Percentiles rank a stretch among this genome's conserved stretches.
phyloP scores from a whole-genome alignment of 768 basidiomycete genomes.

The Auricularia heimuer region DNA sequence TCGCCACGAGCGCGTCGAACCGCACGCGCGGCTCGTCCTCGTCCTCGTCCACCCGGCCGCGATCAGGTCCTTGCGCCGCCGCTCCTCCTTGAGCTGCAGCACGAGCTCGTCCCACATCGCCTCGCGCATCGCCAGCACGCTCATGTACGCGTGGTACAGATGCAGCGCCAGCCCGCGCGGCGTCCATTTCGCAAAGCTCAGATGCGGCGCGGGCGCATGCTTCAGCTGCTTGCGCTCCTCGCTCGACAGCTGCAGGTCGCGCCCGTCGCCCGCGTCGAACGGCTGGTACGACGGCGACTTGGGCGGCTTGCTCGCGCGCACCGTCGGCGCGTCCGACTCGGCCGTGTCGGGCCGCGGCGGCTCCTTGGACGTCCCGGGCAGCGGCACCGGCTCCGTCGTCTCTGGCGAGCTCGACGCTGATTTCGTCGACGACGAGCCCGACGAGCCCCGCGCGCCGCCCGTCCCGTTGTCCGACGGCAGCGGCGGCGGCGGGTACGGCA shows the following conservation, averaged over 20 bases:
- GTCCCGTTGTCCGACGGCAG: constrained; percentile 14
- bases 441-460: too few relatives aligned
- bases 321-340: too few relatives aligned
- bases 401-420: too few relatives aligned
- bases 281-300: not conserved
- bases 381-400: too few relatives aligned
- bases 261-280: not conserved
- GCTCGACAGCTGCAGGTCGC: not conserved
- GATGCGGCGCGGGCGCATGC: not conserved
- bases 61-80: not conserved
- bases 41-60: not conserved
- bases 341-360: too few relatives aligned
- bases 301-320: too few relatives aligned
- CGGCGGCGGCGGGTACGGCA: constrained; percentile 62
- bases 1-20: not conserved
- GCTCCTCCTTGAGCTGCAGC: constrained; percentile 32
- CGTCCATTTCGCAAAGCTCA: constrained; percentile 24
- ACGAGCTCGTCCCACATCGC: constrained; percentile 71
- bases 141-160: constrained; percentile 51
- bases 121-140: constrained; percentile 56
- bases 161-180: constrained; percentile 64
- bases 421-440: too few relatives aligned
- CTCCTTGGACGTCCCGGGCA: too few relatives aligned
- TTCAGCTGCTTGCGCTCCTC: not conserved
- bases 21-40: constrained; percentile 1